Evolutionary conservation across 1,284 basidiomycete species (phyloP).

Genomic region (Flammula alnicola): DNA sequence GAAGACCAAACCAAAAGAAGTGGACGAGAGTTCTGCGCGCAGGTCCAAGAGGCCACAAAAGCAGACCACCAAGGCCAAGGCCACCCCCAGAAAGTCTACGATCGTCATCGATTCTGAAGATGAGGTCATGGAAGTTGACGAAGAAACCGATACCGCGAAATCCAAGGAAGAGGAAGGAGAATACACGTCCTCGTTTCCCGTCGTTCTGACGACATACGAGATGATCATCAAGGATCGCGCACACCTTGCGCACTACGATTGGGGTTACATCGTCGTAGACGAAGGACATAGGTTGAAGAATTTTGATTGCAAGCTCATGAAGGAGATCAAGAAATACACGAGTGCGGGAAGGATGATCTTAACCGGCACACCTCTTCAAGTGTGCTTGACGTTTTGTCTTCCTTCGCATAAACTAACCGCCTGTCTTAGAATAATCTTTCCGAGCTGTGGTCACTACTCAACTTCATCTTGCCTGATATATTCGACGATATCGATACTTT

Average conservation of each 20-base stretch:
- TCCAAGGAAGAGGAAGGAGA: constrained; percentile 22
- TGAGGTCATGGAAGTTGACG: constrained; percentile 22
- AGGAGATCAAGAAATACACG: constrained; percentile 88
- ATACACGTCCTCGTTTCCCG: constrained; percentile 57
- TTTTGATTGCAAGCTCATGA: constrained; percentile 87
- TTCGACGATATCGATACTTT: constrained; percentile 91
- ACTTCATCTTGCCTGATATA: constrained; percentile 92
- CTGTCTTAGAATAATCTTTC: constrained; percentile 82
- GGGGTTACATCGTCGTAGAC: constrained; percentile 96
- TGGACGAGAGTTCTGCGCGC: background rate
- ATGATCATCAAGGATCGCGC: constrained; percentile 86
- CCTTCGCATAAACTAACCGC: constrained; percentile 1
- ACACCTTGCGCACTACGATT: constrained; percentile 70
- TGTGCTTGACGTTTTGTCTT: constrained; percentile 41
- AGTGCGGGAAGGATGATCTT: constrained; percentile 90
- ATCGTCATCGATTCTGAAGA: constrained; percentile 26
- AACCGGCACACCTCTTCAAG: constrained; percentile 93
- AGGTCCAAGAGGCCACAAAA: constrained; percentile 10
- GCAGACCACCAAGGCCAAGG: constrained; percentile 9
- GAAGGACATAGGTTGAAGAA: constrained; percentile 97
- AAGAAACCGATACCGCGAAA: no score
- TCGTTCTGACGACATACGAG: constrained; percentile 92
- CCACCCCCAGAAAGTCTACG: constrained; percentile 18
- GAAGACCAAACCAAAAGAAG: constrained; percentile 28
- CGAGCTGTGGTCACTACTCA: constrained; percentile 94